Base-by-base conservation (phyloP, 768 basidiomycete species). In the Trametes elegans region DNA sequence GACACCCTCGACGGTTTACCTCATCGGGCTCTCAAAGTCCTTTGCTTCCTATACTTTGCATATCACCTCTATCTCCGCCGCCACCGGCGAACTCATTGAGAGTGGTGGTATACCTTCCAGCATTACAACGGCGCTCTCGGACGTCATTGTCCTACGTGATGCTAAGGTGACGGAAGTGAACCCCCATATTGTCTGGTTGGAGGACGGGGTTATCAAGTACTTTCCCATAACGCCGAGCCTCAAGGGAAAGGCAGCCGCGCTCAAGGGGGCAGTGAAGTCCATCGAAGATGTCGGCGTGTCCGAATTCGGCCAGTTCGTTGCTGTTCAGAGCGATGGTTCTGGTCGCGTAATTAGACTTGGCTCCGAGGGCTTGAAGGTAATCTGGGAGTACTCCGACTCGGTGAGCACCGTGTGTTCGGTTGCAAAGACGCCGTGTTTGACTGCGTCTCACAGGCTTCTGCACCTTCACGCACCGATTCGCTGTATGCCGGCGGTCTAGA, bases 221-320 rank as follows among this genome's bases (percentile, higher is more conserved):
- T 70, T 87, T 14, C 62, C 69, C 0, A 77, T 90, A 7, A 72
- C 76, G 0, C 79, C 84, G 0, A 64, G 70, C 5, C 76, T 90
- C 31, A 75, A 78, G 36, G 73, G 71, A 31, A 83, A 79, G 58
- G 72, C 79, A 7, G 55, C 67, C 9, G 61, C 73, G 0, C 57
- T 81, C 49, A 78, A 80, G 44, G 71, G 74, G 3, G 54, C 71
- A 2, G 66, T 66, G 16, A 72, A 71, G 10, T 70, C 71, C 27
- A 71, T 95, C 19, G 51, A 81, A 13, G 87, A 93, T 60, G 71
- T 90, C 6, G 84, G 84, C 10, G 71, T 90, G 31, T 66, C 71
- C n/a, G 61, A 66, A 0, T 64, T 75, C 26, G 91, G 89, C 0
- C 70, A 81, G 19, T 76, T 91, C 31, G 73, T 95, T 19, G 88